Evolutionary conservation across 2,329 filamentous ascomycete genomes (phyloP), one percentile per base, ranked within the genome.

Genomic region (Ophiostoma novo-ulmi): DNA sequence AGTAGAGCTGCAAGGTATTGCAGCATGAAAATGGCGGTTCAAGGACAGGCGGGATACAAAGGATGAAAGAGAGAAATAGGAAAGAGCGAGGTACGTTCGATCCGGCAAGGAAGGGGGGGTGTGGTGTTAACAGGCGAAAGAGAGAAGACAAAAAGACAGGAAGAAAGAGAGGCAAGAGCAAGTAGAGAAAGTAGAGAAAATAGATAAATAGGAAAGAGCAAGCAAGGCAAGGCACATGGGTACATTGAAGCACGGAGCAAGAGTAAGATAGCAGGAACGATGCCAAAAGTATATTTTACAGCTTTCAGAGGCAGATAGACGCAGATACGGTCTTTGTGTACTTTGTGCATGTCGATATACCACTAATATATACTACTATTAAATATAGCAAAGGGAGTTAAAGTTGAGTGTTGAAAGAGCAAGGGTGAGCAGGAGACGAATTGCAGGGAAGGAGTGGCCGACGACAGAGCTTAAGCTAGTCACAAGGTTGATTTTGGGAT

Each of bases 391-490:
- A 20, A 48, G 44, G 17, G 44, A 20, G 14, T 41, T 41, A 41
- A 10, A 41, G 39, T 41, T 41, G 13, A 20, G 44, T 13, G 8
- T 44, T 44, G 39, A 10, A 44, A 26, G 22, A 26, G 52, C 13
- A 63, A 63, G 26, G 17, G 20, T 17, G 26, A 11, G 22, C 6
- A 13, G 26, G 22, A 61, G 58, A 17, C 58, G 11, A 63, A 31
- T 31, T 31, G 13, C 58, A 63, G 58, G 52, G 52, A 63, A 63
- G 58, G 58, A 36, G 58, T 14, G 58, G 58, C 58, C 58, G 58
- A 55, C 52, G n/a, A 63, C 58, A 58, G 22, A 63, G 58, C 58
- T 63, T 63, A 8, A 35, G 58, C 58, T 63, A 63, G 58, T 63
- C 58, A 63, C 58, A 63, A 63, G 58, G 58, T 63, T 26, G 26